Evolutionary conservation across 495 filamentous ascomycete genomes (phyloP).

Genomic region (Aspergillus ostianus): DNA sequence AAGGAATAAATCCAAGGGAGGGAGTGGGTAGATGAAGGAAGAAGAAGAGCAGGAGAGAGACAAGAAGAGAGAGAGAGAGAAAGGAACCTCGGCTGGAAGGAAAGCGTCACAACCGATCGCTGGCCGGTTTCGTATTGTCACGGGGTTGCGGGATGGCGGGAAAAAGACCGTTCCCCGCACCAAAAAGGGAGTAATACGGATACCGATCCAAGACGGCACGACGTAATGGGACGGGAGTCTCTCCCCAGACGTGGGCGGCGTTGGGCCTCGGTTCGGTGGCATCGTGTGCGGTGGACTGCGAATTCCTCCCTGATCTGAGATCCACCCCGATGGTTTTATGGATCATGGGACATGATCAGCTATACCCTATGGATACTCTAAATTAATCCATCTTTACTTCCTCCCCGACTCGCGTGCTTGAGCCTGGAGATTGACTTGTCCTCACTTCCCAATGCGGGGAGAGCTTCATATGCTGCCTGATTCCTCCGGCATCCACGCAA

Average conservation of each 20-base stretch:
- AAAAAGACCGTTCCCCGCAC: neutral
- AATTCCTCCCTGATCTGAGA: too few species aligned
- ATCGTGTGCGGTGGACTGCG: too few species aligned
- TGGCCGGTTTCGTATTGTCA: conserved; percentile 14
- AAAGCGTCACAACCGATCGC: conserved; percentile 9
- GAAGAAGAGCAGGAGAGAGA: conserved; percentile 16
- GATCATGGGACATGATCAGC: too few species aligned
- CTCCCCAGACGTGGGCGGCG: neutral
- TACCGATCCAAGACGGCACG: neutral
- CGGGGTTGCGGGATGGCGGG: neutral
- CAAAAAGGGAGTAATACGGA: conserved; percentile 4
- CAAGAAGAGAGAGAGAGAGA: conserved; percentile 13
- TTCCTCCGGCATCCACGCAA: too few species aligned
- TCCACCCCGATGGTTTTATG: too few species aligned
- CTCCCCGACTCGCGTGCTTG: too few species aligned
- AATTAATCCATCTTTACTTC: too few species aligned
- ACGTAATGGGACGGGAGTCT: neutral
- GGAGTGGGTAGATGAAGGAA: conserved; percentile 16
- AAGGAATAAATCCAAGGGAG: conserved; percentile 10
- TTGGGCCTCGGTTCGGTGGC: conserved; percentile 2
- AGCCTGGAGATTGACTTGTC: too few species aligned
- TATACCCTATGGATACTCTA: too few species aligned
- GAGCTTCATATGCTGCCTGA: too few species aligned
- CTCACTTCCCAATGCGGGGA: too few species aligned
- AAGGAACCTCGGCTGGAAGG: conserved; percentile 24